Conservation (phyloP, 208 protist genomes). For the Tetramitus jugosus region DNA sequence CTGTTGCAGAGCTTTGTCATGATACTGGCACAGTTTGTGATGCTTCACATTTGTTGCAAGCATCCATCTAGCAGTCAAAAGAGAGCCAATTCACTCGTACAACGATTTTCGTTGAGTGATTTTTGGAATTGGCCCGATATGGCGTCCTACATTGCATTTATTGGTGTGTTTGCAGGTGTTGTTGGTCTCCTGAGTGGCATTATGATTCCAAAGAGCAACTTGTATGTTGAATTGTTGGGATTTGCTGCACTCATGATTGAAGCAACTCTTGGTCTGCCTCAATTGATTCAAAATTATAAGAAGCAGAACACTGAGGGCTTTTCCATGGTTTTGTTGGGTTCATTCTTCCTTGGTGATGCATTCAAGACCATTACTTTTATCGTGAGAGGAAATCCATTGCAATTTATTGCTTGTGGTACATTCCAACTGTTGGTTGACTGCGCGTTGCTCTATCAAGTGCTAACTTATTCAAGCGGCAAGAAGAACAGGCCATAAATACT, state of each 20-base stretch:
- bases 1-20: slow-evolving; percentile 17
- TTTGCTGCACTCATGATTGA: background rate
- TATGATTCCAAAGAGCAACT: background rate
- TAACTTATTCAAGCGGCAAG: no score
- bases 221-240: slow-evolving; percentile 14
- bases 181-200: background rate
- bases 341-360: slow-evolving; percentile 18
- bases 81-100: background rate
- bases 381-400: background rate
- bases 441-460: background rate
- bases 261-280: slow-evolving; percentile 1
- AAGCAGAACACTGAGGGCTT: background rate
- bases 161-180: background rate
- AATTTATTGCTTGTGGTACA: slow-evolving; percentile 16
- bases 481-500: no score
- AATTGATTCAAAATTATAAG: slow-evolving; percentile 11
- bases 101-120: background rate
- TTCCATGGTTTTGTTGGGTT: background rate
- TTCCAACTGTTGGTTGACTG: slow-evolving; percentile 16
- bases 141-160: background rate
- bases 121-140: slow-evolving; percentile 19
- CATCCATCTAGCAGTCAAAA: background rate
- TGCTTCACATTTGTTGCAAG: background rate
- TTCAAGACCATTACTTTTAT: slow-evolving; percentile 23
- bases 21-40: slow-evolving; percentile 11